Evolutionary conservation across 1,284 basidiomycete genomes (phyloP).

Genomic region (Tremellales sp.): DNA sequence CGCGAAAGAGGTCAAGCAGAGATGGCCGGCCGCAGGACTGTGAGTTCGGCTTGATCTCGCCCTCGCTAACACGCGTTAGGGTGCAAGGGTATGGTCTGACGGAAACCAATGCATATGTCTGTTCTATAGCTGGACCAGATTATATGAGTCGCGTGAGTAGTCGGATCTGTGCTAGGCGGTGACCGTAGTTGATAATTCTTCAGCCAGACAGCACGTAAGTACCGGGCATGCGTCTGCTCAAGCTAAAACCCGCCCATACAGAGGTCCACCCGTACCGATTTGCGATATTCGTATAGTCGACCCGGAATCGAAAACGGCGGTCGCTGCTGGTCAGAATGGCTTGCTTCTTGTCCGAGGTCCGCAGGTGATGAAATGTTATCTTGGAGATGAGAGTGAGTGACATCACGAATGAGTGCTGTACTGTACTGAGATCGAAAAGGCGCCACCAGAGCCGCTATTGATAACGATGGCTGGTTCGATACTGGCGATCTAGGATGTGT

Average conservation of each 20-base stretch:
- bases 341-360: conserved; percentile 36
- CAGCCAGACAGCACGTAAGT: conserved; percentile 35
- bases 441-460: conserved; percentile 31
- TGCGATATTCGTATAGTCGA: conserved; percentile 36
- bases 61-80: conserved; percentile 8
- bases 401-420: not conserved
- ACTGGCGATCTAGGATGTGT: conserved; percentile 40
- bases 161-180: not conserved
- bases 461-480: conserved; percentile 42
- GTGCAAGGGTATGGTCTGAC: conserved; percentile 45
- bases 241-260: conserved; percentile 8
- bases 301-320: conserved; percentile 18
- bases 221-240: not conserved
- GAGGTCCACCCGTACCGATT: conserved; percentile 35
- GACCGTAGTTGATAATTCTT: not conserved
- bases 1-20: conserved; percentile 27
- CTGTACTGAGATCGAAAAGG: conserved; percentile 9
- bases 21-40: conserved; percentile 34
- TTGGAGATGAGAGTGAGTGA: conserved; percentile 31
- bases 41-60: conserved; percentile 9
- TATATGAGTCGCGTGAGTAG: conserved; percentile 31
- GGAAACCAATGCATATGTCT: conserved; percentile 41
- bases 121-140: conserved; percentile 35
- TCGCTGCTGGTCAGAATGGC: conserved; percentile 25
- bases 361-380: conserved; percentile 43